Evolutionary conservation across 352 stramenopile species (phyloP).

Genomic region (Phytophthora pluvialis): DNA sequence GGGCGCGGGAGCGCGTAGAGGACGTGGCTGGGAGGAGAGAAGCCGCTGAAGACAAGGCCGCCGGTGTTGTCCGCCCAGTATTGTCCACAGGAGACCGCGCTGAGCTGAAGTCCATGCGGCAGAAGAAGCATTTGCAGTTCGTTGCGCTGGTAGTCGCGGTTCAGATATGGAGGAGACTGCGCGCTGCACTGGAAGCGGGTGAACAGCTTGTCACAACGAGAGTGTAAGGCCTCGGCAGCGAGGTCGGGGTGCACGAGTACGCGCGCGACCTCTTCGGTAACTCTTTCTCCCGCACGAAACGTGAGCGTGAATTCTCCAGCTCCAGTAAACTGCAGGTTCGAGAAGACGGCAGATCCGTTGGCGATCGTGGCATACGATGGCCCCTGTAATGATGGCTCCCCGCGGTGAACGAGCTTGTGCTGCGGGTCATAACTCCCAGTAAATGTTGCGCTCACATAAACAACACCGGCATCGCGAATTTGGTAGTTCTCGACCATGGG

Average conservation of each 20-base stretch:
- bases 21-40: conserved; percentile 8
- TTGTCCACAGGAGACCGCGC: conserved; percentile 37
- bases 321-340: conserved; percentile 43
- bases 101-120: conserved; percentile 24
- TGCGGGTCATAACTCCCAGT: background rate
- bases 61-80: conserved; percentile 47
- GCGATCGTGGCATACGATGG: conserved; percentile 24
- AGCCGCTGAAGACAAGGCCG: conserved; percentile 36
- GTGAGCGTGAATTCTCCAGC: conserved; percentile 53
- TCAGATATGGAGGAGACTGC: background rate
- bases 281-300: conserved; percentile 28
- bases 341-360: conserved; percentile 52
- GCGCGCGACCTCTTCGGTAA: conserved; percentile 46
- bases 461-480: background rate
- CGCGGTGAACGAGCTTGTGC: background rate
- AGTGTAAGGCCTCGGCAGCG: conserved; percentile 23
- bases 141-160: background rate
- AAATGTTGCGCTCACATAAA: conserved; percentile 32
- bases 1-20: conserved; percentile 51
- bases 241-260: conserved; percentile 50
- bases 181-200: conserved; percentile 38
- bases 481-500: conserved; percentile 35
- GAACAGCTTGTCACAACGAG: conserved; percentile 45
- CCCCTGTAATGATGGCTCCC: conserved; percentile 25
- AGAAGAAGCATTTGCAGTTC: conserved; percentile 38